A percentile compares a stretch with the other conserved stretches of the same genome.
These are phyloP conservation scores for Madurella mycetomatis DNA, from an alignment of 2,329 filamentous ascomycete species.

Conservation along the genomic window DNA sequence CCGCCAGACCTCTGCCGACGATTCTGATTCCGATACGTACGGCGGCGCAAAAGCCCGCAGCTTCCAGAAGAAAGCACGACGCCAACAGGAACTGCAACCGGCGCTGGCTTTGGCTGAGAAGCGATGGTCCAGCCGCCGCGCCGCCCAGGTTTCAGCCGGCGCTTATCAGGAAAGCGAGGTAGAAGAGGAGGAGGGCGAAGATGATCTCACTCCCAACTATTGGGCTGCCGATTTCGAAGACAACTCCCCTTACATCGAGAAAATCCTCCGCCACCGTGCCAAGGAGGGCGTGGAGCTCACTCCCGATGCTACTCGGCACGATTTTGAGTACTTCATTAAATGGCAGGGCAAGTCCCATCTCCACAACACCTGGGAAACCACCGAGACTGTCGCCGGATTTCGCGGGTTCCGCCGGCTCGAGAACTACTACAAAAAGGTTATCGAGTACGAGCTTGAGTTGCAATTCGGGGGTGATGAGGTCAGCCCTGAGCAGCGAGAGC, in stretches of 20 bases:
- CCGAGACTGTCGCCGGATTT: slow-evolving; percentile 67
- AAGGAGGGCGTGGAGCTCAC: slow-evolving; percentile 62
- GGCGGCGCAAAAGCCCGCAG: slow-evolving; percentile 28
- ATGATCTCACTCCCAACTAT: slow-evolving; percentile 64
- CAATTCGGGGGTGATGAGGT: slow-evolving; percentile 69
- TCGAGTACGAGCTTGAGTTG: slow-evolving; percentile 75
- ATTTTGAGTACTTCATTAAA: slow-evolving; percentile 92
- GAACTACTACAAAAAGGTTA: slow-evolving; percentile 85
- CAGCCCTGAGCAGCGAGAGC: slow-evolving; percentile 80
- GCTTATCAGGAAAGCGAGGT: slow-evolving; percentile 61
- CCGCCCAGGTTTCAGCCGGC: slow-evolving; percentile 28
- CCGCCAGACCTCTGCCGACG: slow-evolving; percentile 27
- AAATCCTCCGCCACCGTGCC: slow-evolving; percentile 80
- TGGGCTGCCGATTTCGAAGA: slow-evolving; percentile 69
- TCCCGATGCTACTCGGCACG: slow-evolving; percentile 58
- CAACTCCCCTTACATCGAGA: slow-evolving; percentile 80
- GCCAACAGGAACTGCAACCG: slow-evolving; percentile 28
- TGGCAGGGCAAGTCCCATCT: slow-evolving; percentile 96
- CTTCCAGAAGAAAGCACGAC: slow-evolving; percentile 29
- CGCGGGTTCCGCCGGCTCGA: slow-evolving; percentile 86
- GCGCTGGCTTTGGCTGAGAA: slow-evolving; percentile 25
- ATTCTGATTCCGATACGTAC: slow-evolving; percentile 29
- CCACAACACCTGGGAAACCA: slow-evolving; percentile 91
- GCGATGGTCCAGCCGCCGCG: slow-evolving; percentile 29
- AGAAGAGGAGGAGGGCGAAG: slow-evolving; percentile 58